A percentile compares a stretch with the other conserved stretches of the same genome.
Evolutionary conservation across 306 rosid species (phyloP).

Genomic region (Luffa aegyptiaca): DNA sequence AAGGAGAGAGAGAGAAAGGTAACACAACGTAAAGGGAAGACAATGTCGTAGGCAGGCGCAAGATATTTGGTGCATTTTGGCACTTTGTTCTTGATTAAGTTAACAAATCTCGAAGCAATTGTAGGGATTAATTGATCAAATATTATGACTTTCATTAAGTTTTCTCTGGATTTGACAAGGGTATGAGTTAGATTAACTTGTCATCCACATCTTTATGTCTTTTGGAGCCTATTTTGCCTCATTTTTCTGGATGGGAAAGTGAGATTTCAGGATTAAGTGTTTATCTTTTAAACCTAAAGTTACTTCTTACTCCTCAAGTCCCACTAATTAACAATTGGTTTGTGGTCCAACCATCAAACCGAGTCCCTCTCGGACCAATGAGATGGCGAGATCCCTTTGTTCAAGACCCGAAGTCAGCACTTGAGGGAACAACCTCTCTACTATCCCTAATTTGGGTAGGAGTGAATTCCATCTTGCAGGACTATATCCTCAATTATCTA

Average conservation of each 20-base stretch:
- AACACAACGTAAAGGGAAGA: no score
- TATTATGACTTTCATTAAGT: neutral
- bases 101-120: neutral
- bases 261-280: neutral
- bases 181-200: neutral
- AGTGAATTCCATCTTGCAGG: no score
- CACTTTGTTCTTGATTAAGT: neutral
- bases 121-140: neutral
- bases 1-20: neutral
- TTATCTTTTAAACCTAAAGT: no score
- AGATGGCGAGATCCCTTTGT: no score
- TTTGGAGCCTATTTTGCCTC: neutral
- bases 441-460: no score
- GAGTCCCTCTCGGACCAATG: no score
- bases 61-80: neutral
- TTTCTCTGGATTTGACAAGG: neutral
- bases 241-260: neutral
- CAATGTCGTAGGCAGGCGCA: neutral
- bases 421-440: no score
- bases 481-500: no score
- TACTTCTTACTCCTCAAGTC: no score
- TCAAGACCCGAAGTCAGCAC: no score
- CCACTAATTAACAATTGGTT: no score
- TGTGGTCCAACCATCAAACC: no score
- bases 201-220: neutral